Base-by-base conservation (phyloP, 768 basidiomycete genomes). In the Tricholoma furcatifolium region DNA sequence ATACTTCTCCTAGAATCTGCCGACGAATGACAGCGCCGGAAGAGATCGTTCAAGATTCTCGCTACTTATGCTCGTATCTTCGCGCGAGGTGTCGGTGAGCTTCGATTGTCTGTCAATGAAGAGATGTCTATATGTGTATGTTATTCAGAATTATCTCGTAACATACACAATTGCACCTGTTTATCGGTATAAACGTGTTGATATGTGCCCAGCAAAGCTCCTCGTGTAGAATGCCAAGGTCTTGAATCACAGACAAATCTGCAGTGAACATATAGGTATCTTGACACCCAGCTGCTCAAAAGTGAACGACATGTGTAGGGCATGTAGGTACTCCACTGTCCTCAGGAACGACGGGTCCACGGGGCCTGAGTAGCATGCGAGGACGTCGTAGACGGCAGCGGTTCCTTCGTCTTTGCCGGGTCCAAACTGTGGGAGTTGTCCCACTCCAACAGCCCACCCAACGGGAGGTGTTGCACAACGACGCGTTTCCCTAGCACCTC, bases 401-500 rank as follows among this genome's bases (percentile, higher is more conserved):
- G 23, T 23, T 30, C 46, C 38, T 40, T 43, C 20, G 31, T 23
- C 24, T 36, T 47, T 14, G 57, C 56, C 40, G 57, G 49, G 42
- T 44, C 53, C 53, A 44, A 54, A 34, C 43, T 41, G 18, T 18
- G 41, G 43, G 40, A 43, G 32, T 41, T 30, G 43, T 69, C 75
- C 91, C 91, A 92, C 62, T 83, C 81, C 50, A 95, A 70, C 21
- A 93, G 61, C 0, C 91, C 89, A 17, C 93, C 94, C 20, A 97
- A 77, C 7, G 89, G 88, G 44, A 98, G 74, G 65, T 97, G 94
- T 67, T 98, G 95, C 3, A 98, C 92, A 4, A 98, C 96, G n/a
- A 98, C 95, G 14, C 91, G 81, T 69, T 98, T 98, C 14, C 87
- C 85, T 38, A 98, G 74, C 11, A 98, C 94, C 69, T 99, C 96